These are phyloP conservation scores for Chaetothyriales sp. DNA, from an alignment of 2,329 filamentous ascomycete genomes.

Conservation along the genomic window DNA sequence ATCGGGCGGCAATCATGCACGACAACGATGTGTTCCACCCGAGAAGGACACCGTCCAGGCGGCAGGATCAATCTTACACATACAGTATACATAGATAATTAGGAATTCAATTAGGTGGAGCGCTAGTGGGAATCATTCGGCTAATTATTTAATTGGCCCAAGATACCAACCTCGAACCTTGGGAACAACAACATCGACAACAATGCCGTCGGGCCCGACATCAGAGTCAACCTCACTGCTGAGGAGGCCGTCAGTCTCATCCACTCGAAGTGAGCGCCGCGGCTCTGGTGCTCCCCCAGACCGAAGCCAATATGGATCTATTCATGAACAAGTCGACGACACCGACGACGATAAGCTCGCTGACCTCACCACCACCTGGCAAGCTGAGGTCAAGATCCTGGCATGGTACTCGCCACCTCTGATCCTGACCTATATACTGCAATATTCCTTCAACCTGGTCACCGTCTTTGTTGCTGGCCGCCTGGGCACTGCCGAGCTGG, in stretches of 20 bases:
- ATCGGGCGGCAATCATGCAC: too few relatives aligned
- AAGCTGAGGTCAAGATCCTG: slow-evolving; percentile 11
- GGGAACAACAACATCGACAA: neutral
- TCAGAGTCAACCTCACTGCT: neutral
- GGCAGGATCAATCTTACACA: too few relatives aligned
- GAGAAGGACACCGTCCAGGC: too few relatives aligned
- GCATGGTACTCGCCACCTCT: slow-evolving; percentile 14
- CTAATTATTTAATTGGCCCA: too few relatives aligned
- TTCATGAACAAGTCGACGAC: slow-evolving; percentile 4
- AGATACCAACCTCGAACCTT: too few relatives aligned
- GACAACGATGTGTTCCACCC: too few relatives aligned
- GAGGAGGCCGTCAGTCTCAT: neutral
- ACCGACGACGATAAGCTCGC: slow-evolving; percentile 3
- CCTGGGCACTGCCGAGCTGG: slow-evolving; percentile 48
- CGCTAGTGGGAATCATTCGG: too few relatives aligned
- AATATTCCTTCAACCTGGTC: slow-evolving; percentile 45
- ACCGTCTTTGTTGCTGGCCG: slow-evolving; percentile 56
- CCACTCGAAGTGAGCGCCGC: neutral
- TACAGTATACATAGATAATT: too few relatives aligned
- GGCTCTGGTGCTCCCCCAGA: neutral
- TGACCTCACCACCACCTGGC: slow-evolving; percentile 13
- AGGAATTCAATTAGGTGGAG: too few relatives aligned
- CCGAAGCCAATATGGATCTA: slow-evolving; percentile 8
- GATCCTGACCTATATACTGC: slow-evolving; percentile 17
- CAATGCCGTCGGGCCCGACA: neutral